phyloP scores from a whole-genome alignment of 2,329 filamentous ascomycete species.

The Colletotrichum brevisporum region DNA sequence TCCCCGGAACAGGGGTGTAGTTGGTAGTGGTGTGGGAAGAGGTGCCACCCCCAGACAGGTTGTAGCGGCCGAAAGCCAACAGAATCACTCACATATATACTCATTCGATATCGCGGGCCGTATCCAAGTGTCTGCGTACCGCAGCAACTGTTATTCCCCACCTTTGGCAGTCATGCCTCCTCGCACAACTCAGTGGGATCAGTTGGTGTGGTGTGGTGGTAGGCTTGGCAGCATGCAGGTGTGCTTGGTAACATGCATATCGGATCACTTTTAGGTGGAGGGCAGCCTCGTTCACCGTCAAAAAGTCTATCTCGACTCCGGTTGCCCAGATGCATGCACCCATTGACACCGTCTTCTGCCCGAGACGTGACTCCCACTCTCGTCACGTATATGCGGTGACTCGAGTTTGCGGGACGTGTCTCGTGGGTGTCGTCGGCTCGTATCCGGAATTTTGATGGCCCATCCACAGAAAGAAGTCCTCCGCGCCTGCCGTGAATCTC shows the following conservation, averaged over 20 bases:
- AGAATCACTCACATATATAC: neutral
- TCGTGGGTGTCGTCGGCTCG: neutral
- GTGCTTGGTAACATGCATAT: slow-evolving; percentile 13
- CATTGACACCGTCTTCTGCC: neutral
- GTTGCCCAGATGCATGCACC: neutral
- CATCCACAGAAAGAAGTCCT: neutral
- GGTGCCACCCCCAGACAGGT: neutral
- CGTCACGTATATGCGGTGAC: neutral
- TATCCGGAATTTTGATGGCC: neutral
- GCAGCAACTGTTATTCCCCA: neutral
- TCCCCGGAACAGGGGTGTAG: slow-evolving; percentile 87
- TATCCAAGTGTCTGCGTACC: neutral
- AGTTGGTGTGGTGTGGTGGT: slow-evolving; percentile 2
- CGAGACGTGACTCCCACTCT: neutral
- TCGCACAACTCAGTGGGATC: neutral
- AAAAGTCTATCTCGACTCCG: slow-evolving; percentile 32
- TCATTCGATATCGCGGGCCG: neutral
- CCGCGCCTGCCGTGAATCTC: slow-evolving; percentile 10
- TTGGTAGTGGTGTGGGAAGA: slow-evolving; percentile 5
- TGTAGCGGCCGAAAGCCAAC: slow-evolving; percentile 9
- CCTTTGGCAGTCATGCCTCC: slow-evolving; percentile 2
- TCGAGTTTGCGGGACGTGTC: neutral
- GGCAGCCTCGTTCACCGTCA: slow-evolving; percentile 1
- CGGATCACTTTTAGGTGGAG: slow-evolving; percentile 4
- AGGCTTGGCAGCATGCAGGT: neutral